A percentile compares a stretch with the other conserved stretches of the same genome.
phyloP scores from a whole-genome alignment of 257 asterid genomes.

The Forsythia suspensa region DNA sequence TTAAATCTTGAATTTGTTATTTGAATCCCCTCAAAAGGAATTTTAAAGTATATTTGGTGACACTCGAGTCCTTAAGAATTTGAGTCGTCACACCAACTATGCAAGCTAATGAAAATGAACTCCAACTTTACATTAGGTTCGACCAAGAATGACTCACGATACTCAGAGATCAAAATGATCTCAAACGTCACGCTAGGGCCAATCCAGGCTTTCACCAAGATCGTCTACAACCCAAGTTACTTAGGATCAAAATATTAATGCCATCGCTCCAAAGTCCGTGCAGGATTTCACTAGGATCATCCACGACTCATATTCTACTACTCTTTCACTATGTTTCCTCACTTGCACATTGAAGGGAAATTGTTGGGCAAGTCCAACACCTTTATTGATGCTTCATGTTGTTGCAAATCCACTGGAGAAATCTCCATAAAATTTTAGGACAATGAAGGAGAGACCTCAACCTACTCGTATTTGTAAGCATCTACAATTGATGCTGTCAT shows the following conservation, averaged over 20 bases:
- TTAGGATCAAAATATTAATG: neutral
- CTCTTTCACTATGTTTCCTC: neutral
- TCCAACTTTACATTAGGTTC: neutral
- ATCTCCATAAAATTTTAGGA: neutral
- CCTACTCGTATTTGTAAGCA: neutral
- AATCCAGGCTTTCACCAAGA: neutral
- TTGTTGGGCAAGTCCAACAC: neutral
- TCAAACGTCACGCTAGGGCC: neutral
- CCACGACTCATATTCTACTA: neutral
- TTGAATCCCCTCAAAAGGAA: no score
- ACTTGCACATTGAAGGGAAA: neutral
- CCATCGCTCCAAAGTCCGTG: neutral
- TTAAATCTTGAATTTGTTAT: no score
- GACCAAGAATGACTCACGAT: neutral
- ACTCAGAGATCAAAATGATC: neutral
- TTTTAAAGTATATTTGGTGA: no score
- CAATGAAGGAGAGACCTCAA: neutral
- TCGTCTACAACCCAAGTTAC: neutral
- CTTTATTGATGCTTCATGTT: neutral
- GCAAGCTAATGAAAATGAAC: neutral
- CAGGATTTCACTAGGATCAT: neutral
- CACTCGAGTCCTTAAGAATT: no score
- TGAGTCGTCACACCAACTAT: no score
- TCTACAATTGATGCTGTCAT: neutral
- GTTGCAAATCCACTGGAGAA: neutral